phyloP scores from a whole-genome alignment of 2,329 filamentous ascomycete genomes.

The Fusarium neocosmosporiellum region DNA sequence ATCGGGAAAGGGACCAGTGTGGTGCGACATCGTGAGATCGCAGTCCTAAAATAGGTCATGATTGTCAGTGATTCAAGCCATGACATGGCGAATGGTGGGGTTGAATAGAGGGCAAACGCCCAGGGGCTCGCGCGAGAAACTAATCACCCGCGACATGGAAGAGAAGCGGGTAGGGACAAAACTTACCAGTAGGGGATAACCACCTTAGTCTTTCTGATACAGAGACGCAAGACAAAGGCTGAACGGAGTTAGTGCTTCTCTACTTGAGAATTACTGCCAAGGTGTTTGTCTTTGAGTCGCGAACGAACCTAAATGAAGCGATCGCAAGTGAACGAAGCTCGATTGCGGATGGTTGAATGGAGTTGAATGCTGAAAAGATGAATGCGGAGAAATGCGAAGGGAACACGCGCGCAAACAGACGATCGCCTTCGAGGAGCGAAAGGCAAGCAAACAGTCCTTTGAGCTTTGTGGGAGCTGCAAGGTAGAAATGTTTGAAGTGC shows the following conservation, averaged over 20 bases:
- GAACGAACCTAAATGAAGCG: not conserved
- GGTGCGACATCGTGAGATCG: constrained; percentile 14
- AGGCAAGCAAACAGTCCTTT: not conserved
- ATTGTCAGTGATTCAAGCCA: constrained; percentile 10
- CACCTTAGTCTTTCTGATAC: constrained; percentile 1
- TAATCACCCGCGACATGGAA: not conserved
- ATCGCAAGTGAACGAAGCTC: not conserved
- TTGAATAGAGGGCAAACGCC: not conserved
- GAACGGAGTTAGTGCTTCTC: constrained; percentile 19
- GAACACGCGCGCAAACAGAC: not conserved
- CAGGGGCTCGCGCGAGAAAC: not conserved
- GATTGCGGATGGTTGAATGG: not conserved
- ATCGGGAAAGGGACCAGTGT: not conserved
- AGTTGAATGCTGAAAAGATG: not conserved
- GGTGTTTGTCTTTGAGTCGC: not conserved
- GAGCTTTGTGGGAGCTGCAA: not conserved
- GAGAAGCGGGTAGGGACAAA: not conserved
- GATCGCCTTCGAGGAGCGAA: not conserved
- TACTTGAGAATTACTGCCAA: not conserved
- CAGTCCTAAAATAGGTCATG: not conserved
- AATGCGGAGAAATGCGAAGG: not conserved
- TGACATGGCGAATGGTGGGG: not conserved
- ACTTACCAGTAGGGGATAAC: constrained; percentile 16
- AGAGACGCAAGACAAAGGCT: not conserved
- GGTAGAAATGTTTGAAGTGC: not conserved